phyloP scores from a whole-genome alignment of 345 rosid genomes.

The Carallia pectinifolia region DNA sequence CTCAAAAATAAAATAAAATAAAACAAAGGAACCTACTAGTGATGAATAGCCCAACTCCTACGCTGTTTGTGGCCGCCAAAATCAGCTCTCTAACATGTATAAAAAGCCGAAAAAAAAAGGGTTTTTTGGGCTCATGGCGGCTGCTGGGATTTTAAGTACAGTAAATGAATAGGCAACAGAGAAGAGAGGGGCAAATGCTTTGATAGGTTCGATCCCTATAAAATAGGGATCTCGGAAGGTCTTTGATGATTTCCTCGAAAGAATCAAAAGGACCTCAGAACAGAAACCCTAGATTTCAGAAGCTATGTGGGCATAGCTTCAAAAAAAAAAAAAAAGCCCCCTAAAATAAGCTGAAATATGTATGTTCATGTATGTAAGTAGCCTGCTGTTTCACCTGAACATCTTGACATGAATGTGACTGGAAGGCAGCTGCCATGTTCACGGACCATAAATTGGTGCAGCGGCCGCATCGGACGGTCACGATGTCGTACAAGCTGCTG shows the following conservation, averaged over 20 bases:
- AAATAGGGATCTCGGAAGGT: constrained; percentile 10
- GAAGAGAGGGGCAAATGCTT: constrained; percentile 20
- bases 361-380: neutral
- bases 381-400: constrained; percentile 45
- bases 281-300: constrained; percentile 35
- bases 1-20: constrained; percentile 7
- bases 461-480: constrained; percentile 98
- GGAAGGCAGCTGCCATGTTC: constrained; percentile 93
- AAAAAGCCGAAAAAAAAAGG: constrained; percentile 25
- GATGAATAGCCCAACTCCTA: constrained; percentile 15
- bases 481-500: constrained; percentile 78
- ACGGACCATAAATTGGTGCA: constrained; percentile 96
- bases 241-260: constrained; percentile 26
- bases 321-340: constrained; percentile 8
- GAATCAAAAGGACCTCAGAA: constrained; percentile 19
- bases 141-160: constrained; percentile 21
- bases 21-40: constrained; percentile 7
- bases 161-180: neutral
- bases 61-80: constrained; percentile 34
- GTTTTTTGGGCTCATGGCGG: constrained; percentile 34
- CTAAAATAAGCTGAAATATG: constrained; percentile 12
- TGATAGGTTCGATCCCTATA: constrained; percentile 36
- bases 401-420: constrained; percentile 75
- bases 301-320: neutral
- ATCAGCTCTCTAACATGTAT: constrained; percentile 18